Evolutionary conservation across 495 filamentous ascomycete genomes (phyloP), one percentile per base, ranked within the genome.

Genomic region (Aspergillus steynii): DNA sequence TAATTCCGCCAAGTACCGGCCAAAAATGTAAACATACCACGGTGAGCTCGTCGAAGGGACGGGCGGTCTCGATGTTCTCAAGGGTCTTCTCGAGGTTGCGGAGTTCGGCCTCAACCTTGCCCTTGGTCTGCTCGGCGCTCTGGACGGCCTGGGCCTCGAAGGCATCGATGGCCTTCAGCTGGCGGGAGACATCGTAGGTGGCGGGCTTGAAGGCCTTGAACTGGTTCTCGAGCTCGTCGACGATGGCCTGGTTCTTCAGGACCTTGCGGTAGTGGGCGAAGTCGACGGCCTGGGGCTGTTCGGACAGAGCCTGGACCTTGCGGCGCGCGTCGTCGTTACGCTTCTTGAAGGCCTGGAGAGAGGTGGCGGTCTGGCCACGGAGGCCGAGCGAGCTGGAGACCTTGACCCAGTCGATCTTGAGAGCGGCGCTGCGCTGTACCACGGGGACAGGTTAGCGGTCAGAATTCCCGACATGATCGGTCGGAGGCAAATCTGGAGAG

Each of bases 271-370:
- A 99, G 77, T 92, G 83, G 63, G 86, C 75, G 81, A 98, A 97
- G 86, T 99, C 93, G 78, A 99, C 83, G 32, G 84, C 82, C 73
- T 90, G 89, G 54, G 93, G 83, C 68, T 88, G 86, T 71, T 95
- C 89, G 52, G 83, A 85, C 48, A 98, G 90, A 49, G 85, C 57
- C 73, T 85, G 83, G 37, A 98, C 82, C 80, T 92, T 93, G 80
- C 96, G 93, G 80, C 95, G 94, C 73, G 91, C 93, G 71, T 98
- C 93, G 67, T 99, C 96, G 83, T 98, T 97, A 80, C 96, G 95
- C 87, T 96, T 94, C 84, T 99, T 99, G 89, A 99, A 99, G 66
- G 91, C 81, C 74, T 91, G 87, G 55, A 99, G 91, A 56, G 93
- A 88, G 65, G 88, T 78, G 60, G 89, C 92, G 65, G 96, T 99